These are phyloP conservation scores for Gigaspora rosea DNA, from an alignment of 192 early-diverging fungal genomes.

Conservation along the genomic window DNA sequence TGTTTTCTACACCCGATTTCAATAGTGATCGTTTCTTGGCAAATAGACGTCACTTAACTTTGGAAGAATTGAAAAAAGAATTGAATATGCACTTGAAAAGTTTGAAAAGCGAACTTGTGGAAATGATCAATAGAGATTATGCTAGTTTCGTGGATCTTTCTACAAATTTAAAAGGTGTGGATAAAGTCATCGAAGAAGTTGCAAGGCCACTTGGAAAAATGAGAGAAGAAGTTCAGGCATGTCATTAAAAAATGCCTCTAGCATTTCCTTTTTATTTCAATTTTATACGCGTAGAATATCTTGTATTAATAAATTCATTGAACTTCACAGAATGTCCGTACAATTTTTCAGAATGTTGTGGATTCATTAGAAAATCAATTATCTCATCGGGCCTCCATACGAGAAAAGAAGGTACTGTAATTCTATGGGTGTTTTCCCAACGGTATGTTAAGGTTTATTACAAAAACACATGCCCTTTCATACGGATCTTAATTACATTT, in stretches of 20 bases:
- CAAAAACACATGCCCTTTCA: too few relatives aligned
- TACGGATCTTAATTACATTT: background rate
- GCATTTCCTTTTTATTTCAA: too few relatives aligned
- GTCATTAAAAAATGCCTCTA: background rate
- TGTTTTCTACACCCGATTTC: slow-evolving; percentile 48
- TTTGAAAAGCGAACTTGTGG: slow-evolving; percentile 74
- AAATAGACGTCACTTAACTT: slow-evolving; percentile 63
- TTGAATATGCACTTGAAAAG: slow-evolving; percentile 55
- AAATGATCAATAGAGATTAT: slow-evolving; percentile 79
- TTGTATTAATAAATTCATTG: background rate
- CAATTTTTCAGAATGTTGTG: slow-evolving; percentile 54
- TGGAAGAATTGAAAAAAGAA: slow-evolving; percentile 67
- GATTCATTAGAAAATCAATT: slow-evolving; percentile 61
- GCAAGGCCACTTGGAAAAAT: slow-evolving; percentile 60
- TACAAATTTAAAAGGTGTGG: slow-evolving; percentile 74
- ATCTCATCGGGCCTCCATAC: slow-evolving; percentile 57
- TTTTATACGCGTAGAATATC: background rate
- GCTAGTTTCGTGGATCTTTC: slow-evolving; percentile 80
- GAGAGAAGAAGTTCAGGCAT: slow-evolving; percentile 62
- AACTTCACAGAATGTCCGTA: slow-evolving; percentile 49
- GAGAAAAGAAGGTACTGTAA: slow-evolving; percentile 67
- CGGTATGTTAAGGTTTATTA: too few relatives aligned
- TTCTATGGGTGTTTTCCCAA: background rate
- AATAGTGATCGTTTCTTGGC: slow-evolving; percentile 64
- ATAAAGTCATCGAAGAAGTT: slow-evolving; percentile 64